A percentile compares a stretch with the other conserved stretches of the same genome.
Evolutionary conservation across 768 basidiomycete species (phyloP).

Genomic region (Cyathus striatus): DNA sequence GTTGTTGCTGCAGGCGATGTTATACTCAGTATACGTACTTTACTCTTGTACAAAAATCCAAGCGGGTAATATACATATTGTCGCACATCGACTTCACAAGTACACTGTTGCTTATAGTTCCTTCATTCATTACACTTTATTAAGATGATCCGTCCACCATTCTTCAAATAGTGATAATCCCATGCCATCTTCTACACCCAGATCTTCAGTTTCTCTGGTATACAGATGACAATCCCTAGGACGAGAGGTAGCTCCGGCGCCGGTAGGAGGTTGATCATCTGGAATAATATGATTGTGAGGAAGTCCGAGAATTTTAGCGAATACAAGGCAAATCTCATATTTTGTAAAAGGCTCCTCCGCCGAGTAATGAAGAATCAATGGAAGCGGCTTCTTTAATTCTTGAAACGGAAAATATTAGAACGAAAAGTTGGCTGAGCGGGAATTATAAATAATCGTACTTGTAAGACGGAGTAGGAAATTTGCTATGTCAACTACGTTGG

Average conservation of each 20-base stretch:
- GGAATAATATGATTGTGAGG: conserved; percentile 74
- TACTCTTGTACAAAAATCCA: too few relatives aligned
- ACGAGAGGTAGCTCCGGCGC: conserved; percentile 61
- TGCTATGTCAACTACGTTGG: conserved; percentile 85
- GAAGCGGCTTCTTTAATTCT: conserved; percentile 42
- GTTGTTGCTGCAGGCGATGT: too few relatives aligned
- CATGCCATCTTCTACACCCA: conserved; percentile 57
- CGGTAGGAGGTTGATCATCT: conserved; percentile 62
- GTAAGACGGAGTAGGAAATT: conserved; percentile 75
- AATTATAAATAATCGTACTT: too few relatives aligned
- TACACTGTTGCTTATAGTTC: not conserved
- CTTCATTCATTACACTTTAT: conserved; percentile 8
- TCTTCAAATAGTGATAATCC: conserved; percentile 69
- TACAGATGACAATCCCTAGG: conserved; percentile 81
- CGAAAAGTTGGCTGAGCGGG: too few relatives aligned
- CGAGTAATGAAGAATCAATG: conserved; percentile 83
- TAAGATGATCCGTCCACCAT: conserved; percentile 71
- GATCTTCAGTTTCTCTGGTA: conserved; percentile 65
- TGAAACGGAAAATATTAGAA: not conserved
- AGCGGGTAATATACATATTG: not conserved
- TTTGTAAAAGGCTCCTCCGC: conserved; percentile 82
- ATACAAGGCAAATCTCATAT: conserved; percentile 85
- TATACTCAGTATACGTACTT: too few relatives aligned
- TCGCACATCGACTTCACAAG: not conserved
- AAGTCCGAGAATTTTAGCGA: conserved; percentile 64